Conservation (phyloP, 306 rosid genomes). For the Macrotyloma uniflorum region DNA sequence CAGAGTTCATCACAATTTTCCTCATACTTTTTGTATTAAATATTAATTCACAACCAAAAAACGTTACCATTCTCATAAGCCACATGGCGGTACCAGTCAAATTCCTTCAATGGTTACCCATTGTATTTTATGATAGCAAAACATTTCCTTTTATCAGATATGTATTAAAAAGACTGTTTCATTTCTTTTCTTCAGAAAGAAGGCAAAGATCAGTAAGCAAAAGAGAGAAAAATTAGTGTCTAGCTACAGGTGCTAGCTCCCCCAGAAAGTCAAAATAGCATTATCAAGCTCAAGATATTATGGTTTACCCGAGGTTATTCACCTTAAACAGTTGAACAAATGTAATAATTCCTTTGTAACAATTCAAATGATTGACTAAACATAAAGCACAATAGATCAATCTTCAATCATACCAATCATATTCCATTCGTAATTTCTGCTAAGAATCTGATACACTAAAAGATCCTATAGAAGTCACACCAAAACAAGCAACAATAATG, state of each 20-base stretch:
- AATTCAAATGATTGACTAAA: background rate
- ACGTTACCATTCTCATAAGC: slow-evolving; percentile 9
- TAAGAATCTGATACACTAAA: slow-evolving; percentile 14
- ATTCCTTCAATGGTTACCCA: slow-evolving; percentile 12
- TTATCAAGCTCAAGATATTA: background rate
- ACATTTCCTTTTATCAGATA: slow-evolving; percentile 12
- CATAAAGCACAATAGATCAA: background rate
- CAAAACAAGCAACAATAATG: slow-evolving; percentile 11
- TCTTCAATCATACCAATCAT: slow-evolving; percentile 16
- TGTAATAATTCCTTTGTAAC: background rate
- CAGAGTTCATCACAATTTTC: slow-evolving; percentile 10
- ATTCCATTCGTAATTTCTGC: background rate
- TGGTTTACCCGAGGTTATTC: background rate
- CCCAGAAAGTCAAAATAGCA: slow-evolving; percentile 3
- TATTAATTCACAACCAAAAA: slow-evolving; percentile 24
- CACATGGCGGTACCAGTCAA: background rate
- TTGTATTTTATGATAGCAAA: slow-evolving; percentile 29
- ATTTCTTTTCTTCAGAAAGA: background rate
- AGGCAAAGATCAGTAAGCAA: background rate
- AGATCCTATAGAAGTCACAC: slow-evolving; percentile 20
- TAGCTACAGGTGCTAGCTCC: background rate
- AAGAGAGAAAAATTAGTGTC: background rate
- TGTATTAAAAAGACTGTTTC: background rate
- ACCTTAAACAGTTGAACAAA: slow-evolving; percentile 16
- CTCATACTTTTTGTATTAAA: background rate